A percentile compares a stretch with the other conserved stretches of the same genome.
Conservation (phyloP, 257 asterid genomes). For the Scutellaria galericulata region DNA sequence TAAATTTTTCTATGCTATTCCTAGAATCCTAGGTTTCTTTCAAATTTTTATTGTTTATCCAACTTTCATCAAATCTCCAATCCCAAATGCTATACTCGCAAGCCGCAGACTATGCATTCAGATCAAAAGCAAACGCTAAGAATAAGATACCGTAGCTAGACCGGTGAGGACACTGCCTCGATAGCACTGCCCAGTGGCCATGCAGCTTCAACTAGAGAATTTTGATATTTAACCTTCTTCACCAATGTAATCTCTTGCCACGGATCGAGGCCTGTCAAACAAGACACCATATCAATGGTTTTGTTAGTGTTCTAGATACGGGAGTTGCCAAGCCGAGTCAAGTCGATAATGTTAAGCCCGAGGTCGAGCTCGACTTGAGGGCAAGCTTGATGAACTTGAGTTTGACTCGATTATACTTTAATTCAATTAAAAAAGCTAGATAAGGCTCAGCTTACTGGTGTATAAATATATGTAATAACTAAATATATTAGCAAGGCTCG, state of each 20-base stretch:
- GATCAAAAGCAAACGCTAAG: too few species aligned
- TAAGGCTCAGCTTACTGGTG: neutral
- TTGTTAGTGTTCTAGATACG: neutral
- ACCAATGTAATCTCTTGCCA: conserved; percentile 64
- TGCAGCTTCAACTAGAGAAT: conserved; percentile 72
- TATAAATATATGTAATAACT: too few species aligned
- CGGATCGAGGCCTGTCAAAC: conserved; percentile 63
- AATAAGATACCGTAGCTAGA: neutral
- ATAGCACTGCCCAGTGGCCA: conserved; percentile 92
- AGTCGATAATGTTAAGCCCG: neutral
- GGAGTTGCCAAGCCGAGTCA: too few species aligned
- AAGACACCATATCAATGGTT: neutral
- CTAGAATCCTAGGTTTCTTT: conserved; percentile 13
- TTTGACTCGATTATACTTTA: neutral
- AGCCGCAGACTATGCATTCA: conserved; percentile 7
- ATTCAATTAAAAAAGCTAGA: neutral
- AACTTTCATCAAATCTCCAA: conserved; percentile 6
- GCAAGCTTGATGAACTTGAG: neutral
- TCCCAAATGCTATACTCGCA: conserved; percentile 20
- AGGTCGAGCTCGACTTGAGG: neutral
- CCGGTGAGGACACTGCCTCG: conserved; percentile 61
- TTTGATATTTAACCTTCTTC: conserved; percentile 59
- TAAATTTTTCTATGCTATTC: conserved; percentile 32
- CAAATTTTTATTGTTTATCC: conserved; percentile 32
- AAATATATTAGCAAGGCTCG: too few species aligned